These are phyloP conservation scores for Galerina marginata DNA, from an alignment of 768 basidiomycete genomes.

Conservation along the genomic window DNA sequence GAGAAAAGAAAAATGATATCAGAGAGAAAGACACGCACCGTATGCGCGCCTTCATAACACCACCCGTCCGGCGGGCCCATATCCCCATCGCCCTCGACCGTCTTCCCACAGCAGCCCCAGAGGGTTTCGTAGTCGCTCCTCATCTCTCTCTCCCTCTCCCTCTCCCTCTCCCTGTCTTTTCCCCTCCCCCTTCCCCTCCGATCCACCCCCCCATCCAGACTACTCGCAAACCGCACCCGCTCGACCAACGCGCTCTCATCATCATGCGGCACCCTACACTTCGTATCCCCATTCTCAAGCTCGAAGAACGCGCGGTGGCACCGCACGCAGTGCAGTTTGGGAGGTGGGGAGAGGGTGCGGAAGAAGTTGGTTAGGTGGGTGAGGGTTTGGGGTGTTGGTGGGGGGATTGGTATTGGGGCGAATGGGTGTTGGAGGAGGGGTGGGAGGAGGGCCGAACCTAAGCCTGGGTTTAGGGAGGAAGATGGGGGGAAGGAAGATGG, in stretches of 20 bases:
- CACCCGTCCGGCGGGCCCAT: slow-evolving; percentile 86
- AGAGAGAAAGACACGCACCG: slow-evolving; percentile 41
- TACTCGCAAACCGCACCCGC: slow-evolving; percentile 40
- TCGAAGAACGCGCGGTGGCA: slow-evolving; percentile 76
- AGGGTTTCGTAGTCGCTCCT: slow-evolving; percentile 55
- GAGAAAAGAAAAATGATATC: slow-evolving; percentile 16
- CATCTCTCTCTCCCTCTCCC: slow-evolving; percentile 27
- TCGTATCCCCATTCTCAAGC: slow-evolving; percentile 73
- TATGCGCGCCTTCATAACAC: slow-evolving; percentile 87
- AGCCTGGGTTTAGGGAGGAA: slow-evolving; percentile 48
- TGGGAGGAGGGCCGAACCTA: slow-evolving; percentile 2
- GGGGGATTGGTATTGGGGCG: background rate
- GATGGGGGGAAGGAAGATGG: slow-evolving; percentile 38
- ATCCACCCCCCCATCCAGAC: slow-evolving; percentile 17
- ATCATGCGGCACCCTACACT: slow-evolving; percentile 76
- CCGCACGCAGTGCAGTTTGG: slow-evolving; percentile 72
- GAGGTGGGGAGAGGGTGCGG: slow-evolving; percentile 65
- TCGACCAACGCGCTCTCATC: slow-evolving; percentile 82
- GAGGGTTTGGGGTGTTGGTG: slow-evolving; percentile 45
- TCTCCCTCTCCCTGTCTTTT: slow-evolving; percentile 9
- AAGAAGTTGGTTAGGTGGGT: slow-evolving; percentile 63
- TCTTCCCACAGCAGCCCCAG: slow-evolving; percentile 77
- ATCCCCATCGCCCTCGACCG: slow-evolving; percentile 77
- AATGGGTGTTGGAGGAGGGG: slow-evolving; percentile 17
- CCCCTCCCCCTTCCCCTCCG: background rate